Base-by-base conservation (phyloP, 169 alveolate species). In the Neospora caninum region DNA sequence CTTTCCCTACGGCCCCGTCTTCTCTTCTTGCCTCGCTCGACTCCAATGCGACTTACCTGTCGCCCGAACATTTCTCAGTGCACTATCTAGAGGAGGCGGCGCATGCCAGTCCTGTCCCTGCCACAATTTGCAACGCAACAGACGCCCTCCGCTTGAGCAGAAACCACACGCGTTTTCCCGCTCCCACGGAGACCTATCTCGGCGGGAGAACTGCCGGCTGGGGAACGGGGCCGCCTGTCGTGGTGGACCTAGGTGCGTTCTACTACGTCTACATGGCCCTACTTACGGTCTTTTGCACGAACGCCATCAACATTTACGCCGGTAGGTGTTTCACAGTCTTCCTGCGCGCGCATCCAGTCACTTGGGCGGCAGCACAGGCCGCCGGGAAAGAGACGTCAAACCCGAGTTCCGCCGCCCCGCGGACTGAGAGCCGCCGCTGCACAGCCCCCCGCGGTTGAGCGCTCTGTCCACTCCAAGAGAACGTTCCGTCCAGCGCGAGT, bases 281-380 rank as follows among this genome's bases (percentile, higher is more conserved):
- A 73, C 95, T 98, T 31, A 97, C 99, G 0, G 97, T 98, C 64
- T 98, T 98, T 96, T 97, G 99, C 93, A 97, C 99, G 7, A 98
- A 98, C 95, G 96, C 99, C 27, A 98, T 98, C 80, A 98, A 98
- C 96, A 98, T 98, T 53, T 97, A 97, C 88, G 99, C 99, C 7
- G 96, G 96, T 94, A 41, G 1, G 89, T 73, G 16, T 39, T 13
- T 6, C 13, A 49, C 22, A 13, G 58, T 49, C 58, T 18, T 80
- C 18, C n/a, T 18, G 88, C 58, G 36, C 39, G 7, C 91, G 84
- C 53, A 87, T 31, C 31, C 41, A 13, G 13, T 7, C 18, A 20
- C 10, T 7, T 7, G 18, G 80, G 6, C 18, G 80, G 31, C 6
- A 25, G 29, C 80, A 6, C 41, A 2, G 29, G 9, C 36, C 80